These are phyloP conservation scores for Eucalyptus tenuipes DNA, from an alignment of 345 rosid genomes.

Conservation along the genomic window DNA sequence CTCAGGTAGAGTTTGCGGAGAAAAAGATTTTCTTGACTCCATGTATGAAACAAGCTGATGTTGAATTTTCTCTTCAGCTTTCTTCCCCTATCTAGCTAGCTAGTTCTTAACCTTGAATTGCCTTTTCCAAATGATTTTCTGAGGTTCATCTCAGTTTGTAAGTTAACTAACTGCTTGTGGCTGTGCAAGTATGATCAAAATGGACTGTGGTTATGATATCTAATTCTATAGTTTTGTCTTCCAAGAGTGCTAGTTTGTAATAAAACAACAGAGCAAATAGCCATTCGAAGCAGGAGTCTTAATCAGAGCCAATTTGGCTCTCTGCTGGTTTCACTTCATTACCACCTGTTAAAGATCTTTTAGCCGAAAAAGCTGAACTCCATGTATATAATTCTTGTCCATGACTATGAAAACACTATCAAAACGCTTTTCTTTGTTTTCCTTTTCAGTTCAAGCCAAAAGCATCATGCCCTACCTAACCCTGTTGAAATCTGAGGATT, in stretches of 20 bases:
- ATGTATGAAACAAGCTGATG: constrained; percentile 11
- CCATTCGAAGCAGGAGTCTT: background rate
- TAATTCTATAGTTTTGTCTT: background rate
- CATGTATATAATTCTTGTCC: background rate
- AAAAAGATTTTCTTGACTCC: background rate
- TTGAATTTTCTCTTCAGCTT: background rate
- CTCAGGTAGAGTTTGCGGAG: constrained; percentile 9
- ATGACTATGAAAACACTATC: background rate
- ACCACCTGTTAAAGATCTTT: background rate
- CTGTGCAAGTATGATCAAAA: background rate
- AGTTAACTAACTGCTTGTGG: background rate
- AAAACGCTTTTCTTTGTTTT: background rate
- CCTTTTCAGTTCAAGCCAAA: background rate
- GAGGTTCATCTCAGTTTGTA: background rate
- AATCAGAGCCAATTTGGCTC: background rate
- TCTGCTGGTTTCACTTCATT: background rate
- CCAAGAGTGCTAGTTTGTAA: background rate
- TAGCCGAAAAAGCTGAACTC: background rate
- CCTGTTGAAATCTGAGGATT: background rate
- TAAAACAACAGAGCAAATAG: background rate
- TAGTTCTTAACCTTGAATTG: background rate
- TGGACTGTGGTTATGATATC: background rate
- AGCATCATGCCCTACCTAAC: background rate
- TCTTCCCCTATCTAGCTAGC: background rate
- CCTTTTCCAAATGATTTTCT: background rate